Conservation (phyloP, 176 grass and related monocot genomes). For the Triticum monococcum region DNA sequence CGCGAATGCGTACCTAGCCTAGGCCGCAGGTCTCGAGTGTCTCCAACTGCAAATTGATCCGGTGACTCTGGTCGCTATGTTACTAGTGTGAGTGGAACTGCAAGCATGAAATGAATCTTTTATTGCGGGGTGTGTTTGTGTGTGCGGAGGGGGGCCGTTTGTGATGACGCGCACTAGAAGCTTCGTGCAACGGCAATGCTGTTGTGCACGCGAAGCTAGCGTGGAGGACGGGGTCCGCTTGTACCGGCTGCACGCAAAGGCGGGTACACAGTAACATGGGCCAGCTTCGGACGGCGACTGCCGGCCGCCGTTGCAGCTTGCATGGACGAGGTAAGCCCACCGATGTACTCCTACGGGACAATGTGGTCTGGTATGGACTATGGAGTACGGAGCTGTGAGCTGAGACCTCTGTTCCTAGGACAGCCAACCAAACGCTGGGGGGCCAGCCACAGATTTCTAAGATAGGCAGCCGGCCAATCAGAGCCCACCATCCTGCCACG, state of each 20-base stretch:
- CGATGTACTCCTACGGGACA: no score
- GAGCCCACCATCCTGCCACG: constrained; percentile 13
- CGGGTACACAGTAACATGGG: neutral
- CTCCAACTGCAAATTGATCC: neutral
- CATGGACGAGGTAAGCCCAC: no score
- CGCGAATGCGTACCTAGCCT: neutral
- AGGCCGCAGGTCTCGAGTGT: neutral
- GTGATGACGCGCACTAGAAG: neutral
- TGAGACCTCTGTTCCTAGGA: neutral
- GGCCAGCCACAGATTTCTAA: constrained; percentile 32
- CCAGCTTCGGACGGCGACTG: neutral
- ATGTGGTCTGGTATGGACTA: no score
- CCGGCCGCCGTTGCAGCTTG: no score
- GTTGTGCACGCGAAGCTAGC: neutral
- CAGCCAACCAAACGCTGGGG: neutral
- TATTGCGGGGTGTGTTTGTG: neutral
- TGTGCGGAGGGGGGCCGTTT: neutral
- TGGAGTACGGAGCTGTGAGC: neutral
- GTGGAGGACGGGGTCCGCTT: neutral
- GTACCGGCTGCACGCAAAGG: neutral
- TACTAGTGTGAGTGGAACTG: no score
- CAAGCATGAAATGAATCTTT: no score
- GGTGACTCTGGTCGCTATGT: neutral
- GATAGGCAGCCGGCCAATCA: constrained; percentile 67
- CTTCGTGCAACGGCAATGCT: neutral